Base-by-base conservation (phyloP, 2,329 filamentous ascomycete species). In the Pseudocercospora macadamiae region DNA sequence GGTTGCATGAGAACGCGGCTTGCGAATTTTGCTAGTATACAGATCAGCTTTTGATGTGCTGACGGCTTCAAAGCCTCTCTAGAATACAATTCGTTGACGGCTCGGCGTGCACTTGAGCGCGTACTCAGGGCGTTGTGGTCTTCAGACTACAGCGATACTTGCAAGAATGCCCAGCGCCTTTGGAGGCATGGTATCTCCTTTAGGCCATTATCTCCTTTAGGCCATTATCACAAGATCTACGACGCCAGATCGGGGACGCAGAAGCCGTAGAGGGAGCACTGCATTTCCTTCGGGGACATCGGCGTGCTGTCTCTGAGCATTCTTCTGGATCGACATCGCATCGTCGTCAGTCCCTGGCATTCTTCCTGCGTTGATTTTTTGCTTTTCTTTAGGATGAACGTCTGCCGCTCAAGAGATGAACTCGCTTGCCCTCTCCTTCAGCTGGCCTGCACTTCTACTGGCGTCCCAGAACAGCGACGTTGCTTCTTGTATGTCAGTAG, bases 401-500 rank as follows among this genome's bases (percentile, higher is more conserved):
- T 19, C 18, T 39, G 16, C 9, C 18, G 79, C 74, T 66, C 65
- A 74, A 53, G 68, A 70, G 51, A 74, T 73, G 64, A 71, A 74
- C 25, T 66, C 69, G n/a, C 62, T 68, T 25, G 65, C 70, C 34
- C 62, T 61, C 57, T 69, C 68, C 25, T 63, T 68, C 54, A 74
- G 48, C 49, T 68, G 61, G 49, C 73, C 69, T n/a, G 79, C 79
- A 67, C 79, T 81, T 68, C 79, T 73, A 55, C 74, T 70, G 7
- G 79, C 79, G 64, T 82, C 79, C 72, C 79, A 74, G 64, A 82
- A 82, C 63, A 82, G 54, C 1, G 66, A 74, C 54, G 75, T 75
- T 14, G 77, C 78, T 68, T 82, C 79, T 61, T 77, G 80, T 55
- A 86, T 83, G 65, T 87, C 87, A 47, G 82, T 74, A 21, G 79